Evolutionary conservation across 1,139 yeast genomes (phyloP).

Genomic region (Sugiyamaella grinbergsii): DNA sequence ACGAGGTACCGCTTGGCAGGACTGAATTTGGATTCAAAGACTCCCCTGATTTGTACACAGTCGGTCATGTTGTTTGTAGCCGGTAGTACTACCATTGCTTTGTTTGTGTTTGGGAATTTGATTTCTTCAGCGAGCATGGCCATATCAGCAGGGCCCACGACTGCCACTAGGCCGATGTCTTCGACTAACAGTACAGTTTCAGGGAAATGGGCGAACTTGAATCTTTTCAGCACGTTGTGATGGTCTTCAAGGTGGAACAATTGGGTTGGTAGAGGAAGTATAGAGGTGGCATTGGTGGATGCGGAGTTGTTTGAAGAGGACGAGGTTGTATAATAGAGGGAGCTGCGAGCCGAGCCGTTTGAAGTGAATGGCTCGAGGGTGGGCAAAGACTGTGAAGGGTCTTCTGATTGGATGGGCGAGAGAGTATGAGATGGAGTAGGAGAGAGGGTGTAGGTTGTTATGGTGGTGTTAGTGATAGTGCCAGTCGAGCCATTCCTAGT

Average conservation of each 20-base stretch:
- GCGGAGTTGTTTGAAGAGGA: conserved; percentile 8
- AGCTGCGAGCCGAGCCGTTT: conserved; percentile 5
- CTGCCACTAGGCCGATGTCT: conserved; percentile 12
- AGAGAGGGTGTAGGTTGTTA: background rate
- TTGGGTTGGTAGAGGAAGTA: conserved; percentile 9
- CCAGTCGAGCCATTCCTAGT: no score
- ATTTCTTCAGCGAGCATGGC: conserved; percentile 17
- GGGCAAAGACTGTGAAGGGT: conserved; percentile 2
- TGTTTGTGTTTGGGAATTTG: conserved; percentile 7
- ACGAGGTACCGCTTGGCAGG: conserved; percentile 13
- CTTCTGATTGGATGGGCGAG: conserved; percentile 6
- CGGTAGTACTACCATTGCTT: conserved; percentile 11
- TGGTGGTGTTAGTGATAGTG: background rate
- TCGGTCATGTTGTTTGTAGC: conserved; percentile 15
- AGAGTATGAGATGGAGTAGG: conserved; percentile 2
- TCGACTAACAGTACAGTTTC: conserved; percentile 16
- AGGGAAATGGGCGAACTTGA: conserved; percentile 16
- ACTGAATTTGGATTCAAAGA: conserved; percentile 11
- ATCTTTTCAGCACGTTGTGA: conserved; percentile 12
- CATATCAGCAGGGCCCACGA: conserved; percentile 15
- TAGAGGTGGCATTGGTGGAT: conserved; percentile 12
- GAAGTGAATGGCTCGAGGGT: conserved; percentile 7
- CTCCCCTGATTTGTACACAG: conserved; percentile 14
- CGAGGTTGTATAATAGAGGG: conserved; percentile 12
- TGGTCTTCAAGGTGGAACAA: conserved; percentile 16